Evolutionary conservation across 805 yeast genomes (phyloP).

Genomic region (Diddensiella transvaalensis): DNA sequence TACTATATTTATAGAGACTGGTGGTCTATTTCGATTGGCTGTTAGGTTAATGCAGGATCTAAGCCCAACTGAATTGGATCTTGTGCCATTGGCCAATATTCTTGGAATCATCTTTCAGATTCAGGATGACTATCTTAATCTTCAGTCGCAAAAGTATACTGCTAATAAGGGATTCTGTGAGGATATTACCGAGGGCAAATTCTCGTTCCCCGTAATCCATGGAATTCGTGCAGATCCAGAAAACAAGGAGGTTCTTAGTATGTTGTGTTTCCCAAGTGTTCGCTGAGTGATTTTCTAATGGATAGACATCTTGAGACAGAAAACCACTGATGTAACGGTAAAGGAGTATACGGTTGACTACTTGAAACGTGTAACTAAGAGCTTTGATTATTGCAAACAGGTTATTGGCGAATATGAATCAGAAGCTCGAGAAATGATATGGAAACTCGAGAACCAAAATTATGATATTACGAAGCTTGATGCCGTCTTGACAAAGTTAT

Average conservation of each 20-base stretch:
- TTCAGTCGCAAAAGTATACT: conserved; percentile 49
- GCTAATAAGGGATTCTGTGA: conserved; percentile 75
- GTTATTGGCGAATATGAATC: conserved; percentile 30
- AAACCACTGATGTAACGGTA: conserved; percentile 47
- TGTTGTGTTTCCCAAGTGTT: conserved; percentile 6
- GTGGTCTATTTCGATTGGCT: conserved; percentile 79
- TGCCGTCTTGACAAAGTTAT: conserved; percentile 18
- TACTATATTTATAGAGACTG: conserved; percentile 47
- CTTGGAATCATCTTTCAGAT: conserved; percentile 85
- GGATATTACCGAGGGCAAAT: conserved; percentile 85
- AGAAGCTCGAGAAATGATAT: conserved; percentile 26
- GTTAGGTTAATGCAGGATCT: conserved; percentile 55
- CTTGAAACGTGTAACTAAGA: conserved; percentile 39
- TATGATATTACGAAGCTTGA: conserved; percentile 13
- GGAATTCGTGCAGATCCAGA: conserved; percentile 40
- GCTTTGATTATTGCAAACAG: conserved; percentile 40
- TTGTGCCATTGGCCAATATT: conserved; percentile 63
- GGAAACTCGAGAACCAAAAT: conserved; percentile 11
- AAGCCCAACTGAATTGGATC: conserved; percentile 24
- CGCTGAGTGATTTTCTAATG: conserved; percentile 6
- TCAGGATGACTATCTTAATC: conserved; percentile 76
- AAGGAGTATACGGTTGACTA: conserved; percentile 51
- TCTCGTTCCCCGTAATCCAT: conserved; percentile 82
- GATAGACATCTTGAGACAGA: conserved; percentile 48
- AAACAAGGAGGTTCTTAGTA: conserved; percentile 41